Percentiles rank a stretch among this genome's conserved stretches.
These are phyloP conservation scores for Sporothrix sp. DNA, from an alignment of 2,329 filamentous ascomycete species.

Conservation along the genomic window DNA sequence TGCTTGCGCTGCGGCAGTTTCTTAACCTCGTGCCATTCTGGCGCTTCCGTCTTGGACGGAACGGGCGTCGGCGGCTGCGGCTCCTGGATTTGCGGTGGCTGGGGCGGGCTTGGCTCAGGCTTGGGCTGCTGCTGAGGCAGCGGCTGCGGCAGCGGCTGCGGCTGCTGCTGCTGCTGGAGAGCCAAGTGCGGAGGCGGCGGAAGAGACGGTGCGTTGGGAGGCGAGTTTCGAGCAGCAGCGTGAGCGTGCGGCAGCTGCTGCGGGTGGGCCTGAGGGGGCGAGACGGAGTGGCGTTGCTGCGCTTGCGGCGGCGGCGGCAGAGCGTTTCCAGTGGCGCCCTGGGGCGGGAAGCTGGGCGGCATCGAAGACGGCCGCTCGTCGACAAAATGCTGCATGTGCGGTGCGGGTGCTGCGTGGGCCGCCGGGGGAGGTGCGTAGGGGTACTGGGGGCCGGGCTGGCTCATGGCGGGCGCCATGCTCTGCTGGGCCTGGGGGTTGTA, in stretches of 20 bases:
- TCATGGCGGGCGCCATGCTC: slow-evolving; percentile 31
- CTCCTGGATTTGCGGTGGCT: slow-evolving; percentile 28
- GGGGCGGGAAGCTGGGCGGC: slow-evolving; percentile 54
- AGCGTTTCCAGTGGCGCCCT: slow-evolving; percentile 32
- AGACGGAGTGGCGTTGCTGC: slow-evolving; percentile 43
- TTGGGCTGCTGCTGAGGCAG: slow-evolving; percentile 25
- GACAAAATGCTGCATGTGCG: slow-evolving; percentile 58
- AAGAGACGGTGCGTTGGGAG: slow-evolving; percentile 30
- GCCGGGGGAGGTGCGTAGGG: slow-evolving; percentile 27
- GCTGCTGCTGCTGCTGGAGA: slow-evolving; percentile 26
- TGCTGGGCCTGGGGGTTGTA: slow-evolving; percentile 58
- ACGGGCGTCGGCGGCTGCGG: slow-evolving; percentile 44
- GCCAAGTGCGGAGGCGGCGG: slow-evolving; percentile 31
- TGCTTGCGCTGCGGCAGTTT: slow-evolving; percentile 67
- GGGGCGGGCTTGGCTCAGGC: not conserved
- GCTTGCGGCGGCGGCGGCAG: slow-evolving; percentile 37
- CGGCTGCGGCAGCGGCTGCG: slow-evolving; percentile 34
- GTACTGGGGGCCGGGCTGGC: slow-evolving; percentile 29
- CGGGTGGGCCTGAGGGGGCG: slow-evolving; percentile 49
- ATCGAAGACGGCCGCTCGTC: slow-evolving; percentile 66
- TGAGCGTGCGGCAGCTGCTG: slow-evolving; percentile 34
- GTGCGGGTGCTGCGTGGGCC: slow-evolving; percentile 21
- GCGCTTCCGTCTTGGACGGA: slow-evolving; percentile 10
- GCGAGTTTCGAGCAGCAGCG: slow-evolving; percentile 44
- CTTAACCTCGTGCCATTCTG: slow-evolving; percentile 40